These are phyloP conservation scores for Cystoderma amianthinum DNA, from an alignment of 768 basidiomycete genomes.

Conservation along the genomic window DNA sequence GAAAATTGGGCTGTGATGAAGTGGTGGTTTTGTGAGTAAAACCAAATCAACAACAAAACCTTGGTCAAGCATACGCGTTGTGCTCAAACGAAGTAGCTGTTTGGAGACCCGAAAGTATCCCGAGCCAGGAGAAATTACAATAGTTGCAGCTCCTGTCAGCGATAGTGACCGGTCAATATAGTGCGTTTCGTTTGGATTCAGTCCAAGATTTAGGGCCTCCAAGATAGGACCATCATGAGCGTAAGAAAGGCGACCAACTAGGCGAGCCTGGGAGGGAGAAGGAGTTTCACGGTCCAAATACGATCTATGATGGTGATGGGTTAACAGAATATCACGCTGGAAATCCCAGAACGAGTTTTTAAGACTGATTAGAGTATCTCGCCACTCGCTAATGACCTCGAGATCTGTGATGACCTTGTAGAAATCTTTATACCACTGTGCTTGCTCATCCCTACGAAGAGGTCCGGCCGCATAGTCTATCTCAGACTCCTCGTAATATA, in stretches of 20 bases:
- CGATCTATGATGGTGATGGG: constrained; percentile 82
- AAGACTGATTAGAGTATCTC: constrained; percentile 75
- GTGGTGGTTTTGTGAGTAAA: constrained; percentile 81
- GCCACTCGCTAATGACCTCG: constrained; percentile 85
- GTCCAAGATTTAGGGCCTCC: constrained; percentile 87
- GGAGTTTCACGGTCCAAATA: constrained; percentile 37
- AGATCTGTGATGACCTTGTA: constrained; percentile 94
- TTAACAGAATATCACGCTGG: constrained; percentile 84
- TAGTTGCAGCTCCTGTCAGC: constrained; percentile 76
- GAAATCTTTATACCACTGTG: constrained; percentile 88
- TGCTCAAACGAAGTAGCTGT: constrained; percentile 82
- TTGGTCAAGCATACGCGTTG: constrained; percentile 89
- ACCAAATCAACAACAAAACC: constrained; percentile 88
- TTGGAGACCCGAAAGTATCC: constrained; percentile 93
- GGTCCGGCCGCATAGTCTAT: constrained; percentile 80
- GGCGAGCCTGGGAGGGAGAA: constrained; percentile 50
- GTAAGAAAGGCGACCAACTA: constrained; percentile 73
- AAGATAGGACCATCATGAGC: constrained; percentile 96
- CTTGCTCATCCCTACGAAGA: constrained; percentile 67
- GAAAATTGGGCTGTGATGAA: constrained; percentile 92
- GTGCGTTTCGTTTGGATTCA: constrained; percentile 91
- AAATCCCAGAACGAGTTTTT: constrained; percentile 89
- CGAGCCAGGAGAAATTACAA: constrained; percentile 89
- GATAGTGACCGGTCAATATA: constrained; percentile 93
- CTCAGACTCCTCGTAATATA: constrained; percentile 80